phyloP scores from a whole-genome alignment of 345 rosid genomes.

The Citrus inodora region DNA sequence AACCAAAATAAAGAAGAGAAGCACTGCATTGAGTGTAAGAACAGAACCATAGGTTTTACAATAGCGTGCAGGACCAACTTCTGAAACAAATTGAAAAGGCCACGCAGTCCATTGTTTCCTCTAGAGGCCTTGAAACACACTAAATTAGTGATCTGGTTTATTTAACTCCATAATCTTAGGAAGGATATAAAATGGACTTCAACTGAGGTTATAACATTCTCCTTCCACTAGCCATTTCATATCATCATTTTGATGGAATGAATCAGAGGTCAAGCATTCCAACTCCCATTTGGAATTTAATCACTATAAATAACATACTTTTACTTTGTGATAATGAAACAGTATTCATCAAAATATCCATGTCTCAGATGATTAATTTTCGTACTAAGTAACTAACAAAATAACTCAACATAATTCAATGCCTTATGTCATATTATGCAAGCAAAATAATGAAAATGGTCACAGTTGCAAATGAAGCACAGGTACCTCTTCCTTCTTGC shows the following conservation, averaged over 20 bases:
- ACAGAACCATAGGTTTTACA: not conserved
- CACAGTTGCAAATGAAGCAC: not conserved
- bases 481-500: slow-evolving; percentile 52
- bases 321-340: not conserved
- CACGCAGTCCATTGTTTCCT: not conserved
- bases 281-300: not conserved
- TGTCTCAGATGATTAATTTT: not conserved
- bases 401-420: not conserved
- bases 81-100: not conserved
- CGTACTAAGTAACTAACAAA: not conserved
- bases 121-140: not conserved
- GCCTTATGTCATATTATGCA: not conserved
- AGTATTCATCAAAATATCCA: not conserved
- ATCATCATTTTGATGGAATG: not conserved
- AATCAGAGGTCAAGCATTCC: not conserved
- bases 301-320: not conserved
- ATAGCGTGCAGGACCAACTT: not conserved
- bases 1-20: not conserved
- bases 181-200: not conserved
- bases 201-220: not conserved
- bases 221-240: not conserved
- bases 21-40: not conserved
- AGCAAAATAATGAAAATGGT: not conserved
- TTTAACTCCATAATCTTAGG: not conserved
- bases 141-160: not conserved